Percentiles rank a stretch among this genome's conserved stretches.
Evolutionary conservation across 805 yeast genomes (phyloP).

Genomic region (Candida xiaguanensis): DNA sequence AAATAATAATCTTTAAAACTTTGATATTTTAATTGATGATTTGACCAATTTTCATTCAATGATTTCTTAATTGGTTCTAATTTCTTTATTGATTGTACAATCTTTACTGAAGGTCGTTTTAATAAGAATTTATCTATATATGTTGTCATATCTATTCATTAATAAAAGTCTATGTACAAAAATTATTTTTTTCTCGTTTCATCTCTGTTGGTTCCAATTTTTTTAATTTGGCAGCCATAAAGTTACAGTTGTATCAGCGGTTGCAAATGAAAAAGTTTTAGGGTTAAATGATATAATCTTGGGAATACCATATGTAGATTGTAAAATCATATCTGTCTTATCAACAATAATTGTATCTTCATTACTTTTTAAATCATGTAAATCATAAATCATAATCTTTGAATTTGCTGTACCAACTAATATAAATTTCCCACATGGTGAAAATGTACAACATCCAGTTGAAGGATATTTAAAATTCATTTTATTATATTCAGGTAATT

Average conservation of each 20-base stretch:
- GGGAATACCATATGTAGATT: constrained; percentile 34
- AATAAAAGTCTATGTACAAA: neutral
- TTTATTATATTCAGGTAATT: constrained; percentile 15
- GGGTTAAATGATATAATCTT: constrained; percentile 60
- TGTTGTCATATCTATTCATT: constrained; percentile 1
- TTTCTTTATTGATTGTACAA: neutral
- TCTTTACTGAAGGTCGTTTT: too few species aligned
- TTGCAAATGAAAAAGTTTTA: constrained; percentile 53
- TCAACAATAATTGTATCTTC: constrained; percentile 17
- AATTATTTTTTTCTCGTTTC: neutral
- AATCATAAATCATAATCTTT: constrained; percentile 27
- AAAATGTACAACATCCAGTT: constrained; percentile 31
- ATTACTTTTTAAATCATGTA: constrained; percentile 16
- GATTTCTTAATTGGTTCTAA: neutral
- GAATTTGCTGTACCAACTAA: constrained; percentile 27
- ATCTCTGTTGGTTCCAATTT: neutral
- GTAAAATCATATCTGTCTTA: constrained; percentile 13
- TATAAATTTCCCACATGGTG: constrained; percentile 40
- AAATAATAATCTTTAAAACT: constrained; percentile 8
- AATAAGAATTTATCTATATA: neutral
- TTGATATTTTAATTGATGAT: constrained; percentile 3
- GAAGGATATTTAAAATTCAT: constrained; percentile 29
- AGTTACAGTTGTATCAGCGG: constrained; percentile 51
- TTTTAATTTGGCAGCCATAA: constrained; percentile 31
- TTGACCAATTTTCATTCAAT: neutral